phyloP scores from a whole-genome alignment of 257 asterid species.

The Ligustrum vulgare region DNA sequence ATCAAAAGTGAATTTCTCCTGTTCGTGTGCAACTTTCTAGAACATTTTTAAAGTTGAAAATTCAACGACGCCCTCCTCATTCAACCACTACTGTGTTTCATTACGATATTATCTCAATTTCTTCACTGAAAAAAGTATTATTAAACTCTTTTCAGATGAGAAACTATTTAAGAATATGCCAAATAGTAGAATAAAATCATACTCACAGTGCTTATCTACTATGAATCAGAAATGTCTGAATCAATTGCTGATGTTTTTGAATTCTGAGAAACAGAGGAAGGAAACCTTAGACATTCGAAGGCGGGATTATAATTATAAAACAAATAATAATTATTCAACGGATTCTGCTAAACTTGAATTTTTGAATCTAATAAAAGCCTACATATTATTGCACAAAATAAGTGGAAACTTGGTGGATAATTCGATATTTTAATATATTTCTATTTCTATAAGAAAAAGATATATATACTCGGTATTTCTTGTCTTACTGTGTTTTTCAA shows the following conservation, averaged over 20 bases:
- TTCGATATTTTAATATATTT: background rate
- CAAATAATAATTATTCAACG: background rate
- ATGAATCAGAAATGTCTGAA: background rate
- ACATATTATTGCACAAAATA: background rate
- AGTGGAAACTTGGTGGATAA: background rate
- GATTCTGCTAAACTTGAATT: background rate
- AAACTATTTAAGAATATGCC: background rate
- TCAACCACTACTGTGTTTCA: background rate
- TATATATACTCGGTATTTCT: background rate
- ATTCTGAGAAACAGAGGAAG: background rate
- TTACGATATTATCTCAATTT: background rate
- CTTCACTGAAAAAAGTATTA: background rate
- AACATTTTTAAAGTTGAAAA: background rate
- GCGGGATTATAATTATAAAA: background rate
- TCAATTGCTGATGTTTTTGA: background rate
- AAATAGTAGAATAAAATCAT: background rate
- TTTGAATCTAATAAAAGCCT: background rate
- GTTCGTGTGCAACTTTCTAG: background rate
- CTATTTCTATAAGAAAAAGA: background rate
- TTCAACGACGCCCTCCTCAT: background rate
- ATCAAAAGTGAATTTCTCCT: background rate
- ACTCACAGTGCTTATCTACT: background rate
- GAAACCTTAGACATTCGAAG: background rate
- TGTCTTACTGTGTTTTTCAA: background rate
- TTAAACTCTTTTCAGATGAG: background rate